Evolutionary conservation across 768 basidiomycete species (phyloP).

Genomic region (Tulasnella calospora): DNA sequence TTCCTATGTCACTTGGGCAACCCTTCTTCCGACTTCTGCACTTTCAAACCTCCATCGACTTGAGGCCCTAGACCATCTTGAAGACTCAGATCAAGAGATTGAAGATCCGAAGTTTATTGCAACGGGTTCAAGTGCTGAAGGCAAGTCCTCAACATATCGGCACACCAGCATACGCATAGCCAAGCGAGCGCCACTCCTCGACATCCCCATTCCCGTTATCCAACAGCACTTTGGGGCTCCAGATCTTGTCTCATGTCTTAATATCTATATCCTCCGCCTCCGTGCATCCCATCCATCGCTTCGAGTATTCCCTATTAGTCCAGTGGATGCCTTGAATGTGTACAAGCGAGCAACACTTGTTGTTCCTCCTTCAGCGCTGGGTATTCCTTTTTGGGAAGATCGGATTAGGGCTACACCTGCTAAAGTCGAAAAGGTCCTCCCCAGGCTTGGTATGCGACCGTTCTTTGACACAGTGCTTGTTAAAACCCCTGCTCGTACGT

Average conservation of each 20-base stretch:
- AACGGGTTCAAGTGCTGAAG: background rate
- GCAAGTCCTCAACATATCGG: background rate
- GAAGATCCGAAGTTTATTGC: background rate
- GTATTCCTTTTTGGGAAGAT: background rate
- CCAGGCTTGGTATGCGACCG: background rate
- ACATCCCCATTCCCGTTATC: background rate
- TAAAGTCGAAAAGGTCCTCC: background rate
- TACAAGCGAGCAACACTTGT: background rate
- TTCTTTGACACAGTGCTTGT: slow-evolving; percentile 27
- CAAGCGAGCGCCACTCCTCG: background rate
- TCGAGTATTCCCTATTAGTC: background rate
- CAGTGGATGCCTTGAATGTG: background rate
- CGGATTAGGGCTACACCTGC: background rate
- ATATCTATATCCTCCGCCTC: background rate
- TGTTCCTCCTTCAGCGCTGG: background rate
- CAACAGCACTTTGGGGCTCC: background rate
- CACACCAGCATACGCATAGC: background rate
- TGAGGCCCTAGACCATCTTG: slow-evolving; percentile 30
- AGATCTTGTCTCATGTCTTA: background rate
- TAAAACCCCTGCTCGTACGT: background rate
- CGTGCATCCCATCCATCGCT: background rate
- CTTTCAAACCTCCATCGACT: slow-evolving; percentile 37
- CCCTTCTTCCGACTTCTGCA: too few species aligned
- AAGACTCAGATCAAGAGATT: background rate
- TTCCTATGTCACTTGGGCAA: too few species aligned